Evolutionary conservation across 495 filamentous ascomycete species (phyloP).

Genomic region (Aspergillus sclerotiicarbonarius): DNA sequence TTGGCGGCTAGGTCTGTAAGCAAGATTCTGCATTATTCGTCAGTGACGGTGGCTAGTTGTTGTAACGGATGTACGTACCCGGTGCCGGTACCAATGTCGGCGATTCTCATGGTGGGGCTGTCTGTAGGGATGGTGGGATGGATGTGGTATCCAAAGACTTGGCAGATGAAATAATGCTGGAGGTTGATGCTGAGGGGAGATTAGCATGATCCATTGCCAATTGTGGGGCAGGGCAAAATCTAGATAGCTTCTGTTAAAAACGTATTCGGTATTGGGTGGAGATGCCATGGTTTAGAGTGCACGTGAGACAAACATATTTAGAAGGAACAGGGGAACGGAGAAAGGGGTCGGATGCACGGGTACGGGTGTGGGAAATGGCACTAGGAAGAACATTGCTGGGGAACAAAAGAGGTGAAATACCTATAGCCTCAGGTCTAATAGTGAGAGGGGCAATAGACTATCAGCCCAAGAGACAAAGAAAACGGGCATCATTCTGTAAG

Average conservation of each 20-base stretch:
- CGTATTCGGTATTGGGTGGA: neutral
- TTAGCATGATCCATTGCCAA: neutral
- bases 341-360: no score
- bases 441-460: no score
- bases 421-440: no score
- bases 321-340: neutral
- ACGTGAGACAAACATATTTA: neutral
- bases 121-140: conserved; percentile 5
- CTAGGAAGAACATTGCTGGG: no score
- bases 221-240: no score
- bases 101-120: neutral
- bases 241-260: neutral
- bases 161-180: neutral
- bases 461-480: no score
- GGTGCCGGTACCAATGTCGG: conserved; percentile 3
- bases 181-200: neutral
- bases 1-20: neutral
- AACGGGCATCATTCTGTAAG: no score
- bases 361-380: no score
- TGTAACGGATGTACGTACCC: neutral
- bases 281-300: neutral
- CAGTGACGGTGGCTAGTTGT: neutral
- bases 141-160: neutral
- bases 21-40: neutral
- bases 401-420: no score